Conservation (phyloP, 164 flowering plant genomes). For the Piper betle region DNA sequence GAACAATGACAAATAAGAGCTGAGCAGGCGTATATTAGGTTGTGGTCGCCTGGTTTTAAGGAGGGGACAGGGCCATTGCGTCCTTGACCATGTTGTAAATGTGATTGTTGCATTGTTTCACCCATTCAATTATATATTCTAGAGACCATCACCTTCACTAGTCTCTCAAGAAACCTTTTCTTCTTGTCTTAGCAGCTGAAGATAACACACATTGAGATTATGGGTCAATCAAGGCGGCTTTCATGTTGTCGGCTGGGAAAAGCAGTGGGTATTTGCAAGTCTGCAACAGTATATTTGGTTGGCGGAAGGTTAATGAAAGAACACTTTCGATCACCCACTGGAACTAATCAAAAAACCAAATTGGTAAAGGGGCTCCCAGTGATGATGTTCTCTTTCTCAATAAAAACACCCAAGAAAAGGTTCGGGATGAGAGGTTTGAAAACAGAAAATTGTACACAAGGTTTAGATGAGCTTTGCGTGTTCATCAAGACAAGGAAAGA, state of each 20-base stretch:
- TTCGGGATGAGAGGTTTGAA: too few relatives aligned
- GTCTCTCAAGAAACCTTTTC: constrained; percentile 1
- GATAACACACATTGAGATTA: neutral
- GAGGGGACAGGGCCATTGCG: neutral
- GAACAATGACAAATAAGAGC: neutral
- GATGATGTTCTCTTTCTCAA: too few relatives aligned
- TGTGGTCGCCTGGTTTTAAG: neutral
- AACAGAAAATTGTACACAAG: too few relatives aligned
- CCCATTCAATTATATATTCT: constrained; percentile 1
- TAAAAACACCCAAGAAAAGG: too few relatives aligned
- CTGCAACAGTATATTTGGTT: too few relatives aligned
- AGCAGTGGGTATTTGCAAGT: neutral
- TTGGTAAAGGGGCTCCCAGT: too few relatives aligned
- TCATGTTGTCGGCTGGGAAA: neutral
- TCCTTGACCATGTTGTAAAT: neutral
- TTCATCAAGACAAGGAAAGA: too few relatives aligned
- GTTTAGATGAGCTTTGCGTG: too few relatives aligned
- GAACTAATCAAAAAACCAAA: too few relatives aligned
- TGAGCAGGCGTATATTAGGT: neutral
- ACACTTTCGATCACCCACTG: too few relatives aligned
- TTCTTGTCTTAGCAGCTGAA: neutral
- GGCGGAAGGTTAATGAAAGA: neutral
- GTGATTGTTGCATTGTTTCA: neutral
- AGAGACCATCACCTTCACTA: neutral
- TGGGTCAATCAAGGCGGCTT: neutral